Percentiles rank a stretch among this genome's conserved stretches.
Conservation (phyloP, 83 land plant genomes). For the Isoetes engelmannii region DNA sequence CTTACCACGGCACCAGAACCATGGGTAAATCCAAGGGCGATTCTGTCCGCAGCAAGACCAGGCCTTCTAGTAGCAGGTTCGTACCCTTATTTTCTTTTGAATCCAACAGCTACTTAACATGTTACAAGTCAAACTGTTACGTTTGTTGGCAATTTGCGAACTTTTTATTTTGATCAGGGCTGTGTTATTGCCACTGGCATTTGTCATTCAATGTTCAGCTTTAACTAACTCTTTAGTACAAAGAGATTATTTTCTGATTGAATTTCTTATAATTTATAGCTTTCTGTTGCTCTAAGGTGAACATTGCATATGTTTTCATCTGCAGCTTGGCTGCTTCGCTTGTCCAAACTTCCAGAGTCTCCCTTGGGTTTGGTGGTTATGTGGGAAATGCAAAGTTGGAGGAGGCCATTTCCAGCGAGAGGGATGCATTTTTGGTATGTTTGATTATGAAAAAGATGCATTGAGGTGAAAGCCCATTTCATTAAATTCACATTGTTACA, state of each 20-base stretch:
- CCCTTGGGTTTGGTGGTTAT: conserved; percentile 91
- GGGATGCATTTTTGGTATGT: conserved; percentile 25
- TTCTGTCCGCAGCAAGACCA: conserved; percentile 59
- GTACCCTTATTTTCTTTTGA: not conserved
- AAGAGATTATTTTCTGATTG: not conserved
- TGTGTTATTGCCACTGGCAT: not conserved
- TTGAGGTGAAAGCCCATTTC: not conserved
- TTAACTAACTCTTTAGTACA: not conserved
- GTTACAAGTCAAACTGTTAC: not conserved
- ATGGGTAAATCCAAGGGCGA: conserved; percentile 92
- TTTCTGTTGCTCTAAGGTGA: not conserved
- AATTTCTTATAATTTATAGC: not conserved
- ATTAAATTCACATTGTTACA: conserved; percentile 9
- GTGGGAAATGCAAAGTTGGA: conserved; percentile 74
- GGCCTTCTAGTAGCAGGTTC: conserved; percentile 99
- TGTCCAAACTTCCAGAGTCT: conserved; percentile 44
- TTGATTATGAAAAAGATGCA: not conserved
- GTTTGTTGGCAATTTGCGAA: not conserved
- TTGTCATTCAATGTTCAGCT: not conserved
- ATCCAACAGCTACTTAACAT: not conserved
- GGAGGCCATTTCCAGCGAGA: conserved; percentile 19
- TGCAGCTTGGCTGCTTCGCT: conserved; percentile 72
- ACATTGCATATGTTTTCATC: not conserved
- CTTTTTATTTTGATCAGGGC: not conserved
- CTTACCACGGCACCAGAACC: not conserved